Conservation (phyloP, 78 protist species). For the Dictyostelium citrinum region DNA sequence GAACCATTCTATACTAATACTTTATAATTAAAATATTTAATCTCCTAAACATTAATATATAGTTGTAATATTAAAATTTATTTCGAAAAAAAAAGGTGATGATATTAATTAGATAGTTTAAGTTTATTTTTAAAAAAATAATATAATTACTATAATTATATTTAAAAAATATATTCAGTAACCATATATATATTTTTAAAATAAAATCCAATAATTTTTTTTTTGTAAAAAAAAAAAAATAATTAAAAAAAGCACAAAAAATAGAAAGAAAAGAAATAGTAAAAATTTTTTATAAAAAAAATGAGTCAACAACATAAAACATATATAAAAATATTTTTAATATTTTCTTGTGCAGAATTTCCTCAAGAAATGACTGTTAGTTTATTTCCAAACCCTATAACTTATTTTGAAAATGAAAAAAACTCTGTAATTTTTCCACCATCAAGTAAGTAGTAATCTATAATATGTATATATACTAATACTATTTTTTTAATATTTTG, state of each 20-base stretch:
- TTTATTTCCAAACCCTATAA: neutral
- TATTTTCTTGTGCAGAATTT: neutral
- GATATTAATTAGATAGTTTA: neutral
- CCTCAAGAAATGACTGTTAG: neutral
- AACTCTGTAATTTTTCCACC: neutral
- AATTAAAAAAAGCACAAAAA: neutral
- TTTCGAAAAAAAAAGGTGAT: neutral
- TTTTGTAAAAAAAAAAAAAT: too few species aligned
- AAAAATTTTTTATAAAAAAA: neutral
- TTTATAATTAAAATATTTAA: too few species aligned
- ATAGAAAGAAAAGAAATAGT: neutral
- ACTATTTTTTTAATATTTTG: too few species aligned
- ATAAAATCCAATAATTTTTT: too few species aligned
- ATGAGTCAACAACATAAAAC: slow-evolving; percentile 1
- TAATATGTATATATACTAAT: too few species aligned
- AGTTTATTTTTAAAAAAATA: neutral
- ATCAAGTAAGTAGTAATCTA: neutral
- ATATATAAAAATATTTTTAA: neutral
- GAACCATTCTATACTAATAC: too few species aligned
- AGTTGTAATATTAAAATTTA: neutral
- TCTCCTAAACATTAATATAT: neutral
- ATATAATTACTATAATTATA: neutral
- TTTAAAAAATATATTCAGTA: too few species aligned
- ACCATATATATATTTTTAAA: neutral
- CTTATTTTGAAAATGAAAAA: neutral